Conservation (phyloP, 1,284 basidiomycete genomes). For the Grifola frondosa region DNA sequence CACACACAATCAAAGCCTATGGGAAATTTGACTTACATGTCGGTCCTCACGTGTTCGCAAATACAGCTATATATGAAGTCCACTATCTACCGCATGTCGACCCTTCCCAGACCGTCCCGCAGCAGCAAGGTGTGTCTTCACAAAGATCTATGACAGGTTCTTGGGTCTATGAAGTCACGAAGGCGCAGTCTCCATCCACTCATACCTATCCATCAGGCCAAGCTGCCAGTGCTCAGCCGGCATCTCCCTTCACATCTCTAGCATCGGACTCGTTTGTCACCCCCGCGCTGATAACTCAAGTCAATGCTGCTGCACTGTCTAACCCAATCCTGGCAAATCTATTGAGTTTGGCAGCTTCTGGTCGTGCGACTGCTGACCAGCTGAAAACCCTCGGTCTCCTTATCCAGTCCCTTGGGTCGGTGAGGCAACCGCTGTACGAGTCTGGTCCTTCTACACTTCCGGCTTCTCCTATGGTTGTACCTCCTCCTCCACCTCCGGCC, state of each 20-base stretch:
- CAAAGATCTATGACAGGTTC: not conserved
- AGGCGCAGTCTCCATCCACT: not conserved
- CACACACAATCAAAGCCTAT: slow-evolving; percentile 61
- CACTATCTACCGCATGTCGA: slow-evolving; percentile 42
- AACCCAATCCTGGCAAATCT: slow-evolving; percentile 65
- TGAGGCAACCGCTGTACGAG: slow-evolving; percentile 10
- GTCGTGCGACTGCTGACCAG: slow-evolving; percentile 59
- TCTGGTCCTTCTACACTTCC: slow-evolving; percentile 2
- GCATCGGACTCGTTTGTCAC: slow-evolving; percentile 47
- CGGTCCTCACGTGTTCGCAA: slow-evolving; percentile 67
- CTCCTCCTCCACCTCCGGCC: slow-evolving; percentile 20
- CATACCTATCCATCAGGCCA: not conserved
- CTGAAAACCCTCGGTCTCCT: slow-evolving; percentile 61
- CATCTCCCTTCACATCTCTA: slow-evolving; percentile 41
- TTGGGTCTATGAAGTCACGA: slow-evolving; percentile 5
- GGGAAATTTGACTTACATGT: slow-evolving; percentile 68
- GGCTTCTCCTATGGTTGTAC: slow-evolving; percentile 10
- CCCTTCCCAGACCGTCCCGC: not conserved
- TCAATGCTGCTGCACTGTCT: slow-evolving; percentile 61
- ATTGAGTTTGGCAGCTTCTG: slow-evolving; percentile 57
- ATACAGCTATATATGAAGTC: slow-evolving; percentile 68
- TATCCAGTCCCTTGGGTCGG: slow-evolving; percentile 55
- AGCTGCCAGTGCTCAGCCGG: slow-evolving; percentile 15
- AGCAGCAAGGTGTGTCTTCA: too few relatives aligned
- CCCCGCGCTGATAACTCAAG: slow-evolving; percentile 55